Percentiles rank a stretch among this genome's conserved stretches.
These are phyloP conservation scores for Dipteronia dyeriana DNA, from an alignment of 345 rosid species.

Conservation along the genomic window DNA sequence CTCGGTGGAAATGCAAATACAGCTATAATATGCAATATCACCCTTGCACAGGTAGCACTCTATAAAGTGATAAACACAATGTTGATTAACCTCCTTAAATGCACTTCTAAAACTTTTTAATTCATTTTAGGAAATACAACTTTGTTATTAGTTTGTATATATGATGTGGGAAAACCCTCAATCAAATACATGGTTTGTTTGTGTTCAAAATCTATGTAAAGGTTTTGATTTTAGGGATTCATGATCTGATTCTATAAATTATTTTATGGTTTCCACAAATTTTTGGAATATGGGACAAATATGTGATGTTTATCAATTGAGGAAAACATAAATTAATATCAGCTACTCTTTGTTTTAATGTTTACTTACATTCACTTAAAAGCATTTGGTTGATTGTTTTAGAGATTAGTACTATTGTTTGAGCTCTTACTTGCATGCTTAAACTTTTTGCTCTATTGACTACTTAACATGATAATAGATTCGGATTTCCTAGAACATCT, in stretches of 20 bases:
- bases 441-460: background rate
- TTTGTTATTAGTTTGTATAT: background rate
- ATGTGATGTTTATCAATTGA: background rate
- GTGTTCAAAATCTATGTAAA: background rate
- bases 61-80: constrained; percentile 4
- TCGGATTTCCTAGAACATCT: background rate
- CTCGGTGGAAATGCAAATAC: constrained; percentile 99
- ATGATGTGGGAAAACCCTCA: background rate
- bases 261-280: background rate
- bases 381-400: background rate
- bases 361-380: background rate
- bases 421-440: background rate
- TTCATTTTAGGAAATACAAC: background rate
- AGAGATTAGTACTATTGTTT: background rate
- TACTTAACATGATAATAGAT: background rate
- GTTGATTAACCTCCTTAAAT: background rate
- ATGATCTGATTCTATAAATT: too few species aligned
- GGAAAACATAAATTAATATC: background rate
- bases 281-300: background rate
- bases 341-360: background rate
- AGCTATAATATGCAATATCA: constrained; percentile 95
- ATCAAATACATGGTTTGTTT: background rate
- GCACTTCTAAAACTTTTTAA: background rate
- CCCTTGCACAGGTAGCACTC: constrained; percentile 81
- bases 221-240: background rate